Base-by-base conservation (phyloP, 768 basidiomycete species). In the Termitomyces sp. region DNA sequence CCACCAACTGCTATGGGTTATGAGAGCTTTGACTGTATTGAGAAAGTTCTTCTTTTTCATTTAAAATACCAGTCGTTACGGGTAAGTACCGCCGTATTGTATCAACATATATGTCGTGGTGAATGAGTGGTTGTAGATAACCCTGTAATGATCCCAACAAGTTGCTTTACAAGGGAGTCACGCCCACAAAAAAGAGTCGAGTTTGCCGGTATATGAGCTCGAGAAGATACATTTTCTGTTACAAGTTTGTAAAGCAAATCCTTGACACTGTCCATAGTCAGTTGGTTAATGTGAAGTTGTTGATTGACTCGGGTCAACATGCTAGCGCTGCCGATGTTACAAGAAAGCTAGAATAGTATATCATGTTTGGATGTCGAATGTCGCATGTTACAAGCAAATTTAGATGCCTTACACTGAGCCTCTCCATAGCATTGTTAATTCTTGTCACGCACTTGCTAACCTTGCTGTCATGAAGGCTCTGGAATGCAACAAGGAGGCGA, bases 101-200 rank as follows among this genome's bases (percentile, higher is more conserved):
- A 25, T 25, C 25, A 25, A 45, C 45, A 45, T n/a, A 45, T 20
- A 45, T 45, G 45, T 45, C n/a, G 45, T 9, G 45, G 9, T 45
- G 45, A 45, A 20, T 20, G 45, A 2, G 8, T 20, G 3, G 45
- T 45, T 20, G 9, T 11, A 2, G 57, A 56, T 32, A 17, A 45
- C 14, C 17, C 29, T 20, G 45, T 56, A 34, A 69, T 25, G 38
- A 66, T 43, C 12, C 34, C 20, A 29, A 59, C 62, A 14, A 68
- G 53, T n/a, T 65, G 66, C 31, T 46, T 47, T 12, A 68, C 64
- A n/a, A 68, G 11, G 5, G 49, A 36, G 34, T 65, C 65, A n/a
- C 68, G 67, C 12, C 68, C 68, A 50, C 52, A 50, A 53, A 69
- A 65, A 37, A 65, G 50, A 36, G 36, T 46, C 14, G 63, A 64